Evolutionary conservation across 208 protist species (phyloP).

Genomic region (Lotmaria passim): DNA sequence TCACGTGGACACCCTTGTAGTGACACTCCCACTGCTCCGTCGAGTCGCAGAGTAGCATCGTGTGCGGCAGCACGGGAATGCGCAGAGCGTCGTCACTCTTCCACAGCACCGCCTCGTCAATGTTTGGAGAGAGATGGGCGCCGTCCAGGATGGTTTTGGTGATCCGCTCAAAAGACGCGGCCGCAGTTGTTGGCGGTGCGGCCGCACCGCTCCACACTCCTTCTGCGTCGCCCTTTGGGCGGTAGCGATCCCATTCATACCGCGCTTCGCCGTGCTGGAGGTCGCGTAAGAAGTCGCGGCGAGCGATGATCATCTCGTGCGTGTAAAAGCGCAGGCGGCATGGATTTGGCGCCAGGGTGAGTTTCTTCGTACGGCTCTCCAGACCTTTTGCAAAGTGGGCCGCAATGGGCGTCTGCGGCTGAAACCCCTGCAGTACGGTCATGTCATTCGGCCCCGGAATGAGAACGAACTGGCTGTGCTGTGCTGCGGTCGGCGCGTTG

Average conservation of each 20-base stretch:
- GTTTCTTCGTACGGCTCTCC: conserved; percentile 57
- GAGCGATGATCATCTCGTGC: conserved; percentile 81
- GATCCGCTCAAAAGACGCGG: conserved; percentile 74
- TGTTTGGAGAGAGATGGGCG: conserved; percentile 77
- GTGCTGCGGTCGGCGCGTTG: conserved; percentile 76
- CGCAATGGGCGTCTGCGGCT: conserved; percentile 78
- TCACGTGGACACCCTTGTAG: conserved; percentile 81
- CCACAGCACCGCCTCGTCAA: conserved; percentile 72
- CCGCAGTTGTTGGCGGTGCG: conserved; percentile 1
- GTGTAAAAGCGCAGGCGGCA: conserved; percentile 87
- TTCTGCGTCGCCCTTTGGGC: conserved; percentile 4
- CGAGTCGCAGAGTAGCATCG: conserved; percentile 87
- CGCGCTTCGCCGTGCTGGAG: conserved; percentile 62
- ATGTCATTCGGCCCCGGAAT: conserved; percentile 80
- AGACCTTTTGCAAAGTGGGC: conserved; percentile 57
- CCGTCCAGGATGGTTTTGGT: conserved; percentile 84
- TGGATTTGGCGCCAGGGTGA: conserved; percentile 82
- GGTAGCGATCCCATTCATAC: conserved; percentile 33
- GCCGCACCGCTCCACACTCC: not conserved
- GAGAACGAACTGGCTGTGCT: conserved; percentile 80
- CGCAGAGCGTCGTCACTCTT: conserved; percentile 75
- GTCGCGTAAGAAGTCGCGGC: conserved; percentile 75
- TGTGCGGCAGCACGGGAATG: conserved; percentile 77
- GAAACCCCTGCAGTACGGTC: conserved; percentile 67
- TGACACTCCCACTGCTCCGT: conserved; percentile 90